Percentiles rank a stretch among this genome's conserved stretches.
Conservation (phyloP, 2,329 filamentous ascomycete genomes). For the Pseudogymnoascus sp. region DNA sequence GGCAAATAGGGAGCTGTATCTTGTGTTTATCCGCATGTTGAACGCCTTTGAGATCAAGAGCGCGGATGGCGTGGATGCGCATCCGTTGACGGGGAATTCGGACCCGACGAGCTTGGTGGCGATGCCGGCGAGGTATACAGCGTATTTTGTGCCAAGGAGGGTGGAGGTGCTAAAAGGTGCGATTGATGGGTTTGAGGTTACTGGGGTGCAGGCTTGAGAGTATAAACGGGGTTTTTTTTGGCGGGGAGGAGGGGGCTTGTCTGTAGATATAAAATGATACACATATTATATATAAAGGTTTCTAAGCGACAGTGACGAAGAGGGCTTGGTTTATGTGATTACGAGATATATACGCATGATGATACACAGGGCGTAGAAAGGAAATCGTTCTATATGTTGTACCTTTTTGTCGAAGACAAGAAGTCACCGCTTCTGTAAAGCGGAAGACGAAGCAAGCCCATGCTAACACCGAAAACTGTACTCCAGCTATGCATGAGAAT, state of each 20-base stretch:
- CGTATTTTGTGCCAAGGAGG: constrained; percentile 50
- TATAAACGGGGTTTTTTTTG: neutral
- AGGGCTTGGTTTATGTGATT: neutral
- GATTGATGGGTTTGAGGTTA: constrained; percentile 26
- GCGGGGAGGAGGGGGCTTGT: neutral
- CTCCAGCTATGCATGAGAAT: constrained; percentile 20
- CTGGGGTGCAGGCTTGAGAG: constrained; percentile 10
- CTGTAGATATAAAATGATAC: neutral
- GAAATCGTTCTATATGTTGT: constrained; percentile 31
- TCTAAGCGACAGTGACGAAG: neutral
- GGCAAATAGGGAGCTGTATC: constrained; percentile 58
- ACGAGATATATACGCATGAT: neutral
- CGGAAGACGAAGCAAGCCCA: constrained; percentile 28
- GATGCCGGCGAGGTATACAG: constrained; percentile 51
- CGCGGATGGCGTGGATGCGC: constrained; percentile 46
- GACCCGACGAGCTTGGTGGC: constrained; percentile 57
- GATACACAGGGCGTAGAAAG: constrained; percentile 15
- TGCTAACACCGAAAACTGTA: constrained; percentile 24
- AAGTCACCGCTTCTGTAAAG: constrained; percentile 30
- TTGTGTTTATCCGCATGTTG: constrained; percentile 55
- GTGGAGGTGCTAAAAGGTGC: constrained; percentile 37
- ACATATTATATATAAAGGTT: neutral
- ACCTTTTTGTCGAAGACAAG: constrained; percentile 26
- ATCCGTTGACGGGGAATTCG: constrained; percentile 52
- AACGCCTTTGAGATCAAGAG: constrained; percentile 54